A percentile compares a stretch with the other conserved stretches of the same genome.
phyloP scores from a whole-genome alignment of 1,284 basidiomycete species.

The Cryptococcus wingfieldii region DNA sequence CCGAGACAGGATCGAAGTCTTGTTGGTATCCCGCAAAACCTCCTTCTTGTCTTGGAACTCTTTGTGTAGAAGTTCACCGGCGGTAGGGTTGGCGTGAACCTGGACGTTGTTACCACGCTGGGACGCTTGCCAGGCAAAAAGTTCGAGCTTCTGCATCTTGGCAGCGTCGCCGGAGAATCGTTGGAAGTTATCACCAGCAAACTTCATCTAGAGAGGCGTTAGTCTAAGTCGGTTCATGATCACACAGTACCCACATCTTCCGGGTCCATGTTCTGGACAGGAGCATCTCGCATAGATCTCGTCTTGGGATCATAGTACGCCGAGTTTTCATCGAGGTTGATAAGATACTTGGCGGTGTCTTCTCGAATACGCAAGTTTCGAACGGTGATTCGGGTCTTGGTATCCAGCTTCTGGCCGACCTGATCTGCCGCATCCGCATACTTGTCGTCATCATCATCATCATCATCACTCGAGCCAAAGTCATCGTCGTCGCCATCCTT shows the following conservation, averaged over 20 bases:
- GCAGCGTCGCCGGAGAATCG: constrained; percentile 86
- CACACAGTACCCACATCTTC: constrained; percentile 67
- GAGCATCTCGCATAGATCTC: constrained; percentile 97
- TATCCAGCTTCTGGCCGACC: constrained; percentile 95
- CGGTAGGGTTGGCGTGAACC: constrained; percentile 92
- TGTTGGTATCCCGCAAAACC: constrained; percentile 76
- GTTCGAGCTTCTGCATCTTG: constrained; percentile 83
- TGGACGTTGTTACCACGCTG: constrained; percentile 91
- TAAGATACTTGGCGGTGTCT: constrained; percentile 97
- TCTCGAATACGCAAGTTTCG: constrained; percentile 98
- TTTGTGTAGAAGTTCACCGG: constrained; percentile 84
- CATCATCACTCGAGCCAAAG: constrained; percentile 93
- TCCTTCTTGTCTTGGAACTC: constrained; percentile 92
- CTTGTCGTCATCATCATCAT: constrained; percentile 90
- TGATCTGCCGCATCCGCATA: constrained; percentile 97
- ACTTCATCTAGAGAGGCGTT: constrained; percentile 60
- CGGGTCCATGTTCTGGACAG: constrained; percentile 65
- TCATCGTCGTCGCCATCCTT: constrained; percentile 62
- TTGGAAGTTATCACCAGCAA: constrained; percentile 94
- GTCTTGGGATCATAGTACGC: constrained; percentile 99
- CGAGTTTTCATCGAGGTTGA: constrained; percentile 90
- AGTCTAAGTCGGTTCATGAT: constrained; percentile 1
- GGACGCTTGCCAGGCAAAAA: constrained; percentile 97
- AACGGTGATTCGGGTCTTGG: constrained; percentile 96
- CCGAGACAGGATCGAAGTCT: constrained; percentile 77